A percentile compares a stretch with the other conserved stretches of the same genome.
Evolutionary conservation across 257 asterid genomes (phyloP).

Genomic region (Lantana camara): DNA sequence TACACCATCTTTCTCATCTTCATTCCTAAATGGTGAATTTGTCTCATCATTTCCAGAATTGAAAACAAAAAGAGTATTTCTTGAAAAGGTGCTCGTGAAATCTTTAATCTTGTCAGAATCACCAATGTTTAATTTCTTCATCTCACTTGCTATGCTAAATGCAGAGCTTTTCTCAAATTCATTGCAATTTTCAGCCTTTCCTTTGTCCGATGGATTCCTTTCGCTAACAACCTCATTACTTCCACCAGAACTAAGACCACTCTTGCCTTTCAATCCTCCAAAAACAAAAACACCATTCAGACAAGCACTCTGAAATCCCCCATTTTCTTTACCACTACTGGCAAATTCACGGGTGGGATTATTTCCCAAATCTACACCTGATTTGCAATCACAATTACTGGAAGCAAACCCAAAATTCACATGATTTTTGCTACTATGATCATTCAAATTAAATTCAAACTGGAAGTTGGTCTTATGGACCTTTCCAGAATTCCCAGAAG

Average conservation of each 20-base stretch:
- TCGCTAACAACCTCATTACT: conserved; percentile 32
- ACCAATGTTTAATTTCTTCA: conserved; percentile 60
- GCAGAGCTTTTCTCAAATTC: conserved; percentile 39
- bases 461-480: conserved; percentile 30
- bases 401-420: conserved; percentile 42
- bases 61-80: conserved; percentile 35
- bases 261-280: conserved; percentile 43
- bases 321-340: conserved; percentile 35
- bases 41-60: conserved; percentile 42
- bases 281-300: conserved; percentile 34
- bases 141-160: conserved; percentile 49
- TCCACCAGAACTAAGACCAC: conserved; percentile 35
- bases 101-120: conserved; percentile 38
- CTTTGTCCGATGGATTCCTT: conserved; percentile 29
- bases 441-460: conserved; percentile 21
- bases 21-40: conserved; percentile 32
- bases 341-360: conserved; percentile 21
- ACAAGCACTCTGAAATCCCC: conserved; percentile 39
- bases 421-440: conserved; percentile 27
- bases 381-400: conserved; percentile 19
- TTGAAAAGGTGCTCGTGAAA: conserved; percentile 25
- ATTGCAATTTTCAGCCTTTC: conserved; percentile 31
- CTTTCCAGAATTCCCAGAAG: conserved; percentile 37
- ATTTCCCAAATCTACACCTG: conserved; percentile 20
- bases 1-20: conserved; percentile 43